phyloP scores from a whole-genome alignment of 441 rosid species.

The Bruguiera hainesii region DNA sequence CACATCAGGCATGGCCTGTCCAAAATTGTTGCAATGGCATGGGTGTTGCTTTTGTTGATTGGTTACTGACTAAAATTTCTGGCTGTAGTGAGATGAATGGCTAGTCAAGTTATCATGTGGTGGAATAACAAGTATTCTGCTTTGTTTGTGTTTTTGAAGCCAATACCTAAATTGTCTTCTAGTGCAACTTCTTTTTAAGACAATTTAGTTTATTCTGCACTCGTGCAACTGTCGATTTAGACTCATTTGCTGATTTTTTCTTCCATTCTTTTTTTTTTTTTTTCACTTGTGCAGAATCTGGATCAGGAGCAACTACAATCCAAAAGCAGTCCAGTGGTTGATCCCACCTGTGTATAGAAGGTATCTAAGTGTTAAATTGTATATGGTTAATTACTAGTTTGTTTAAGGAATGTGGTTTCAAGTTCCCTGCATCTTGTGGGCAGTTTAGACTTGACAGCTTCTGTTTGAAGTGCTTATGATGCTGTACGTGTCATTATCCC shows the following conservation, averaged over 20 bases:
- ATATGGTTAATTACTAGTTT: neutral
- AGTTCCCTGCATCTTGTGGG: constrained; percentile 18
- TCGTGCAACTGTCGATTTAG: neutral
- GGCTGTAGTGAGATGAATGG: neutral
- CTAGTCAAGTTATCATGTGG: neutral
- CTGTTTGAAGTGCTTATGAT: constrained; percentile 5
- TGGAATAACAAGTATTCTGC: neutral
- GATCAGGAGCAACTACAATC: constrained; percentile 32
- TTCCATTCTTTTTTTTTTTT: neutral
- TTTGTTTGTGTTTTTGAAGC: neutral
- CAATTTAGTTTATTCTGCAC: too few relatives aligned
- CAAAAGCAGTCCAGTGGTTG: constrained; percentile 29
- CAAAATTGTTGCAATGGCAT: neutral
- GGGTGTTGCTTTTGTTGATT: neutral
- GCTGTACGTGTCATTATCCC: neutral
- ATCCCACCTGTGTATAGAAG: constrained; percentile 35
- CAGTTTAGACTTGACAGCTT: neutral
- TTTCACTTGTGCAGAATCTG: constrained; percentile 38
- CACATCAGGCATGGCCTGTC: neutral
- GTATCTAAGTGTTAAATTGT: constrained; percentile 17
- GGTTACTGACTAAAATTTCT: neutral
- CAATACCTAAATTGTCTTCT: neutral
- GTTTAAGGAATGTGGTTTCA: neutral
- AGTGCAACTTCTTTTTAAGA: neutral
- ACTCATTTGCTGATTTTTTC: neutral